phyloP scores from a whole-genome alignment of 2,329 filamentous ascomycete genomes.

The Fusarium sp. region DNA sequence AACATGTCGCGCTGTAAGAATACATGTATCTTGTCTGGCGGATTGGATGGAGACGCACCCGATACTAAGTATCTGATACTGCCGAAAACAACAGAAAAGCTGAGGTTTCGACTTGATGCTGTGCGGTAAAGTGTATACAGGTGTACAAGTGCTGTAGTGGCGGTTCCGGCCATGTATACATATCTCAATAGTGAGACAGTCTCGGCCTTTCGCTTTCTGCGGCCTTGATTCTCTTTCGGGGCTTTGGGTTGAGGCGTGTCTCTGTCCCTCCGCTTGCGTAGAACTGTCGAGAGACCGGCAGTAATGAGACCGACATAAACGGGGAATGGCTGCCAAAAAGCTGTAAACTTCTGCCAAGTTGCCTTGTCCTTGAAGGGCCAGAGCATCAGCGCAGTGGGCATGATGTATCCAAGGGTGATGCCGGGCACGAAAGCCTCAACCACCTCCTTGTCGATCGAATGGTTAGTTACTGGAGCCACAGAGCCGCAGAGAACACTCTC shows the following conservation, averaged over 20 bases:
- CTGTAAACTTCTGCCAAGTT: not conserved
- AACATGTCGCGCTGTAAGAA: slow-evolving; percentile 10
- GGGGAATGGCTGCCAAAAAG: not conserved
- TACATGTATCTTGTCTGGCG: not conserved
- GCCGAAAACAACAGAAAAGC: not conserved
- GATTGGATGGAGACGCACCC: rapidly evolving
- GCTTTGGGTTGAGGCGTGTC: not conserved
- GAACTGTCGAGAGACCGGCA: rapidly evolving
- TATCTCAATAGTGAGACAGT: not conserved
- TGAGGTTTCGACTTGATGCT: not conserved
- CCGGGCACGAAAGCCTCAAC: not conserved
- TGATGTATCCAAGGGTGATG: not conserved
- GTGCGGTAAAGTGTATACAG: not conserved
- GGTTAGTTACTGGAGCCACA: rapidly evolving
- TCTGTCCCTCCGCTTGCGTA: rapidly evolving
- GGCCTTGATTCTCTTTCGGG: rapidly evolving
- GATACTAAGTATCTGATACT: not conserved
- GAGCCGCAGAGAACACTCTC: rapidly evolving
- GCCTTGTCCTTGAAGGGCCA: not conserved
- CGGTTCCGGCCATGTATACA: not conserved
- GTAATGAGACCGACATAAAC: not conserved
- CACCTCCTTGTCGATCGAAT: not conserved
- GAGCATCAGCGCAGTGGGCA: not conserved
- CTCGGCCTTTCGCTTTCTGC: rapidly evolving
- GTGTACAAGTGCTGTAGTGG: not conserved